Evolutionary conservation across 306 rosid species (phyloP), one percentile per base, ranked within the genome.

Genomic region (Vigna radiata): DNA sequence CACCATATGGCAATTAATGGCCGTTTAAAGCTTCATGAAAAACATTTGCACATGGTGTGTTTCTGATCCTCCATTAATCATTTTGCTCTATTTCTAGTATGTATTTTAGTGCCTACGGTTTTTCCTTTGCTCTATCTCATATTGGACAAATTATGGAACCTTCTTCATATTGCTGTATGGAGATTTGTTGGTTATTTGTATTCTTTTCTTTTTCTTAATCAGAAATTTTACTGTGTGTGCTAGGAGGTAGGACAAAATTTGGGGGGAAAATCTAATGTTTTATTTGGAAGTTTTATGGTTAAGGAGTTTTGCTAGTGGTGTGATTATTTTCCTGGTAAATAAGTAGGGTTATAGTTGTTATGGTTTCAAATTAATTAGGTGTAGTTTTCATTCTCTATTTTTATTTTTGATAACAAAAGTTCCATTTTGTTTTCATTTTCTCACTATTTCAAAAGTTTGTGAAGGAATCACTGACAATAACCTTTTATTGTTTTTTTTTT

Each of bases 21-120:
- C 68, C 67, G 52, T 76, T 85, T 90, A 82, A 80, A 86, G 75
- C 82, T 94, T 84, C 92, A 86, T 70, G 95, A 88, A 71, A 85
- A 79, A 53, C 91, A 91, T 77, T 67, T 88, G 88, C 93, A 88
- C 86, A 84, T 85, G 97, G 97, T 94, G 80, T 61, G 81, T 59
- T 86, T 39, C 64, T 49, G 33, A 71, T 79, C 72, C 72, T 68
- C 64, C 17, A 14, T 23, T 31, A 15, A 21, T 76, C 21, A 19
- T 23, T 60, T 21, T 72, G 25, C 48, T 73, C 37, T 47, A 15
- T 55, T 61, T 82, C 66, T 67, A 23, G 44, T 44, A 12, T 44
- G 50, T 33, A 55, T 65, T 64, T 65, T 39, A 53, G 47, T 73
- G 76, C 70, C 12, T 23, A 12, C 65, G 19, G n/a, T 39, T 68